Evolutionary conservation across 164 flowering plant genomes (phyloP), one percentile per base, ranked within the genome.

Genomic region (Saururus chinensis): DNA sequence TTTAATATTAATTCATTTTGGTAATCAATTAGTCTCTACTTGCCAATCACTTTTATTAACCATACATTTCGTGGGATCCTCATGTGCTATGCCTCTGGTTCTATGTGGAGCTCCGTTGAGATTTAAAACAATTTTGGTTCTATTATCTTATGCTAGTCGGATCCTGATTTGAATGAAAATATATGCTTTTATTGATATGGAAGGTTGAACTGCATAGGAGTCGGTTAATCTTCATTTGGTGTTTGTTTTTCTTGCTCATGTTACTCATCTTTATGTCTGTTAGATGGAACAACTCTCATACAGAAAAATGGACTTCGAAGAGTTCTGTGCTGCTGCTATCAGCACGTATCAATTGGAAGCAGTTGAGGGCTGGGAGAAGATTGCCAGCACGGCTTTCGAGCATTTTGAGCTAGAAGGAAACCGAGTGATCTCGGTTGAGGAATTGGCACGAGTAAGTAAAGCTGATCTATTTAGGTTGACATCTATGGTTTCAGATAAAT

Each of bases 241-340:
- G 49, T 17, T 45, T 45, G 49, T 12, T 4, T 45, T 45, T 45
- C 4, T 4, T 45, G 14, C 49, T 45, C 49, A 45, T 17, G 49
- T 45, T 17, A 45, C 49, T 45, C 49, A 12, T 17, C 17, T 26
- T 25, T 61, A 16, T 61, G 37, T 19, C 37, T 30, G 24, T 35
- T 56, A 95, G 99, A 79, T 95, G 97, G 96, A 89, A 61, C 80
- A 90, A 1, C 81, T 89, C 4, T 63, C 82, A 6, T 71, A 76
- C 35, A 79, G 79, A 61, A 83, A 71, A 66, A 83, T 95, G 86
- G 77, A 80, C 55, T 95, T 89, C 25, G 89, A 86, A 63, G 99
- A 95, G 73, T 89, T 95, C 63, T 95, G 96, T 67, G 96, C 93
- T 42, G 99, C 99, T 23, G 84, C 97, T 56, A 86, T 87, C 71